Conservation (phyloP, 768 basidiomycete genomes). For the Boletellus ananas region DNA sequence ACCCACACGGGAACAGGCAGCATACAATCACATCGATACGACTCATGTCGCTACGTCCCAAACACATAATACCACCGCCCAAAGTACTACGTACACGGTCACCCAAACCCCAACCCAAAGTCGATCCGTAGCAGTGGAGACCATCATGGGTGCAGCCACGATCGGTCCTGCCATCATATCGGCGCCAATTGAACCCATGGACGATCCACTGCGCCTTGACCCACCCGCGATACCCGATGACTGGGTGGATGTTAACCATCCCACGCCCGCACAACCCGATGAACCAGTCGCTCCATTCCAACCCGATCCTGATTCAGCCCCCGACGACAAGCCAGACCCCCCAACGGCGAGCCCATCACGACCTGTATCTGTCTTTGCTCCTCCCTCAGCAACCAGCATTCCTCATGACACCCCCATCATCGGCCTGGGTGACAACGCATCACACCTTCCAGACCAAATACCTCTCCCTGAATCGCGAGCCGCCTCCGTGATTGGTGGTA, state of each 20-base stretch:
- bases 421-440: slow-evolving; percentile 1
- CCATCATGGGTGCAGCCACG: neutral
- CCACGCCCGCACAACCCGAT: slow-evolving; percentile 2
- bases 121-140: neutral
- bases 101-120: slow-evolving; percentile 13
- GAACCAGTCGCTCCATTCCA: slow-evolving; percentile 5
- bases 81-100: slow-evolving; percentile 8
- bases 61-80: slow-evolving; percentile 2
- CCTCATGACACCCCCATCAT: slow-evolving; percentile 20
- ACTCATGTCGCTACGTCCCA: slow-evolving; percentile 6
- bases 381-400: slow-evolving; percentile 8
- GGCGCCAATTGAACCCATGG: slow-evolving; percentile 1
- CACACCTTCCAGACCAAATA: slow-evolving; percentile 18
- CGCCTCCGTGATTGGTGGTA: slow-evolving; percentile 27
- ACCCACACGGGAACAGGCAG: slow-evolving; percentile 18
- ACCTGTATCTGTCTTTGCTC: slow-evolving; percentile 11
- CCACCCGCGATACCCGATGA: slow-evolving; percentile 26
- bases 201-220: slow-evolving; percentile 17
- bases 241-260: slow-evolving; percentile 26
- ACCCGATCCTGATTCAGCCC: slow-evolving; percentile 4
- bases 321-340: neutral
- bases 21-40: slow-evolving; percentile 11
- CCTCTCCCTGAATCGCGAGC: slow-evolving; percentile 30
- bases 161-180: neutral
- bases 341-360: slow-evolving; percentile 6